Evolutionary conservation across 2,329 filamentous ascomycete genomes (phyloP).

Genomic region (Aspergillus spinulosporus): DNA sequence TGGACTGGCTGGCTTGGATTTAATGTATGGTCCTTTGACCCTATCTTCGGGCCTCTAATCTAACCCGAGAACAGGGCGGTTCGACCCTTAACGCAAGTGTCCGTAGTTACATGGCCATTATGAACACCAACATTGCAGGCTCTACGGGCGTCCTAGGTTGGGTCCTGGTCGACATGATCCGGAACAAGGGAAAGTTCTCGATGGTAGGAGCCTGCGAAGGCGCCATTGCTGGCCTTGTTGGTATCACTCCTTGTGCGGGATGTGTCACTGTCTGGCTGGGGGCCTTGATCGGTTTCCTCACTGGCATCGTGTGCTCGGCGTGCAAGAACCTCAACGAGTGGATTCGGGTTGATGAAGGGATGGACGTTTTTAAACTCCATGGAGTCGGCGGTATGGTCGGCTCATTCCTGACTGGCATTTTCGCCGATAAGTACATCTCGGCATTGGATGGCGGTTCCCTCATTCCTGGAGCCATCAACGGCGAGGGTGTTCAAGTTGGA

Average conservation of each 20-base stretch:
- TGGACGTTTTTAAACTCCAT: conserved; percentile 62
- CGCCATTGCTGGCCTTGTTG: conserved; percentile 60
- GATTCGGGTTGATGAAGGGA: conserved; percentile 58
- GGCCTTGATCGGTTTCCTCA: conserved; percentile 58
- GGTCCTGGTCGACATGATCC: conserved; percentile 55
- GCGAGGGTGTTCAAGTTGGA: conserved; percentile 56
- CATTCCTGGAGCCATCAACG: conserved; percentile 53
- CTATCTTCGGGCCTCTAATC: background rate
- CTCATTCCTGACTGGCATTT: conserved; percentile 59
- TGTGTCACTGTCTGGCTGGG: conserved; percentile 56
- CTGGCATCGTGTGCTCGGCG: conserved; percentile 52
- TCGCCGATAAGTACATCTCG: conserved; percentile 48
- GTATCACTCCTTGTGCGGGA: conserved; percentile 59
- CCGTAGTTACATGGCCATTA: conserved; percentile 56
- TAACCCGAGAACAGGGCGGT: conserved; percentile 42
- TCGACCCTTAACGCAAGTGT: conserved; percentile 55
- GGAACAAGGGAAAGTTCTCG: conserved; percentile 54
- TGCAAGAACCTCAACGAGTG: conserved; percentile 55
- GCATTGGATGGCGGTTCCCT: conserved; percentile 53
- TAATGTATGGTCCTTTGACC: conserved; percentile 40
- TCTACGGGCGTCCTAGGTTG: conserved; percentile 57
- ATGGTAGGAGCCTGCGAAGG: conserved; percentile 59
- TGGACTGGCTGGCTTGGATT: conserved; percentile 59
- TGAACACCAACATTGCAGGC: conserved; percentile 61
- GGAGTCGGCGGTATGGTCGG: conserved; percentile 60